These are phyloP conservation scores for Cucurbita ficifolia DNA, from an alignment of 306 rosid species.

Conservation along the genomic window DNA sequence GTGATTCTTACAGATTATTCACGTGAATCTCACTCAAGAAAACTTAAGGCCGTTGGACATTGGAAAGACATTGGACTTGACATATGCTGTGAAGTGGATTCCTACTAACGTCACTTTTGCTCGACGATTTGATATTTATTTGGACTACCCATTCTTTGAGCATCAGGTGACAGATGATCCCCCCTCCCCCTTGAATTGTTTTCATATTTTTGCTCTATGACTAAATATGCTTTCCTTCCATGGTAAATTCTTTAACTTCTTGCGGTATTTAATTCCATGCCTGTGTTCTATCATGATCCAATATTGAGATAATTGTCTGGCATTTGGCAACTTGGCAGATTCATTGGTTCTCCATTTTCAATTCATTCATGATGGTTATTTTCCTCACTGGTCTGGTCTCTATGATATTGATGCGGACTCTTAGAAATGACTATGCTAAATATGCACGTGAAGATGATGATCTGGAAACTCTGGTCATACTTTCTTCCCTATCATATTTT, in stretches of 20 bases:
- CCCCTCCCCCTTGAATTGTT: background rate
- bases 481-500: constrained; percentile 6
- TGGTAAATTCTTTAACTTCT: background rate
- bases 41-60: constrained; percentile 60
- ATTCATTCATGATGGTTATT: constrained; percentile 99
- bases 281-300: background rate
- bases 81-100: constrained; percentile 82
- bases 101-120: constrained; percentile 66
- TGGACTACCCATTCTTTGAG: constrained; percentile 97
- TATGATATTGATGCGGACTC: constrained; percentile 95
- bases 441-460: constrained; percentile 99
- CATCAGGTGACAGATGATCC: constrained; percentile 49
- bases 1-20: constrained; percentile 58
- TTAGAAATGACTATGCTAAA: constrained; percentile 96
- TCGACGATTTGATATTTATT: constrained; percentile 84
- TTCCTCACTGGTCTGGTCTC: constrained; percentile 98
- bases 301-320: constrained; percentile 10
- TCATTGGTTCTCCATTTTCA: constrained; percentile 98
- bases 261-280: constrained; percentile 2
- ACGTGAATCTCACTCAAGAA: constrained; percentile 80
- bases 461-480: constrained; percentile 75
- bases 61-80: constrained; percentile 54
- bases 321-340: constrained; percentile 42
- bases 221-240: background rate
- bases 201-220: background rate